Conservation (phyloP, 345 rosid genomes). For the Syzygium grande region DNA sequence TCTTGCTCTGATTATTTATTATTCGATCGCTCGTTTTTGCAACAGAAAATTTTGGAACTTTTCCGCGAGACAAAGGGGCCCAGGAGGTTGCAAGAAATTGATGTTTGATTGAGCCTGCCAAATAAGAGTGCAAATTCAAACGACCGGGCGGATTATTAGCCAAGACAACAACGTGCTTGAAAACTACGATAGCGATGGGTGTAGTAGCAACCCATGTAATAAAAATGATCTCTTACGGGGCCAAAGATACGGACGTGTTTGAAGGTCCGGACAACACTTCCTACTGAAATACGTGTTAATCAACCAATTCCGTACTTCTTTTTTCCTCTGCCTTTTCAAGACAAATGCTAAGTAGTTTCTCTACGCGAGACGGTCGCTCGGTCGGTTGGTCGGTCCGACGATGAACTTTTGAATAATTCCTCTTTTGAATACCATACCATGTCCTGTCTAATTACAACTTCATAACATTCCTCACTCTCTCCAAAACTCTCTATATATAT, state of each 20-base stretch:
- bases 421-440: neutral
- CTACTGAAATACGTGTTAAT: neutral
- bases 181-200: neutral
- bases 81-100: neutral
- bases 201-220: neutral
- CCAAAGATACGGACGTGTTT: conserved; percentile 11
- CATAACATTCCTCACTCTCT: neutral
- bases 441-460: neutral
- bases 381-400: neutral
- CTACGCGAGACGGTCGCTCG: neutral
- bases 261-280: conserved; percentile 9
- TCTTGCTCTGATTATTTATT: no score
- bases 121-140: neutral
- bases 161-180: neutral
- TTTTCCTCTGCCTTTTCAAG: neutral
- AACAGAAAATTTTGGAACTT: neutral
- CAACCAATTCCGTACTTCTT: neutral
- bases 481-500: neutral
- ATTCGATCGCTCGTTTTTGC: no score
- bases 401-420: neutral
- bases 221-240: neutral
- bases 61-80: neutral
- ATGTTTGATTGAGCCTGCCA: neutral
- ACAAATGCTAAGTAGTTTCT: conserved; percentile 3
- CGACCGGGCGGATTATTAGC: neutral